A percentile compares a stretch with the other conserved stretches of the same genome.
These are phyloP conservation scores for Claviceps africana DNA, from an alignment of 2,329 filamentous ascomycete species.

Conservation along the genomic window DNA sequence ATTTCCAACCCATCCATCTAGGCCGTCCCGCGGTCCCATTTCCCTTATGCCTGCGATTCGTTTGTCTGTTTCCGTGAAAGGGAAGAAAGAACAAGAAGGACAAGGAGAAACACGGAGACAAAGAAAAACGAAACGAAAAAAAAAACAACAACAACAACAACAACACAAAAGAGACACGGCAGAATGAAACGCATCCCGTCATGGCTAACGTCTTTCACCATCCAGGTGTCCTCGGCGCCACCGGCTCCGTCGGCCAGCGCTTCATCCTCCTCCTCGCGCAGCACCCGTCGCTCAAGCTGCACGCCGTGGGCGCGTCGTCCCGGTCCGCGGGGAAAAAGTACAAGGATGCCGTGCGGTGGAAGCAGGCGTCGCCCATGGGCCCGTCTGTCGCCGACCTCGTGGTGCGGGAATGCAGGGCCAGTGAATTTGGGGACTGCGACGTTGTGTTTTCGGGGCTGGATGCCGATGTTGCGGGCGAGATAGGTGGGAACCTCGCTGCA, in stretches of 20 bases:
- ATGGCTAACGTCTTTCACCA: neutral
- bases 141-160: neutral
- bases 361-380: slow-evolving; percentile 75
- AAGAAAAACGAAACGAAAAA: neutral
- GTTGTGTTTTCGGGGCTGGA: slow-evolving; percentile 88
- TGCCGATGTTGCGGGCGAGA: slow-evolving; percentile 80
- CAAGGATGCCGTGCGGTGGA: slow-evolving; percentile 88
- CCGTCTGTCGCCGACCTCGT: slow-evolving; percentile 59
- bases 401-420: slow-evolving; percentile 70
- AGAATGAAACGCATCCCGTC: too few relatives aligned
- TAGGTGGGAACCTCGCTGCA: too few relatives aligned
- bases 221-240: slow-evolving; percentile 69
- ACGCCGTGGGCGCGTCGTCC: slow-evolving; percentile 79
- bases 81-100: too few relatives aligned
- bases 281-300: slow-evolving; percentile 75
- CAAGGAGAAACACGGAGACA: neutral
- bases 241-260: slow-evolving; percentile 86
- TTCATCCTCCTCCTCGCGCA: slow-evolving; percentile 85
- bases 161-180: too few relatives aligned
- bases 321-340: slow-evolving; percentile 88
- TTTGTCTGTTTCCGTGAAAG: too few relatives aligned
- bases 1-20: neutral
- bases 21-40: too few relatives aligned
- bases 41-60: too few relatives aligned
- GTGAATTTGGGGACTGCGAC: slow-evolving; percentile 79